Evolutionary conservation across 2,329 filamentous ascomycete species (phyloP), one percentile per base, ranked within the genome.

Genomic region (Fusarium nurragi): DNA sequence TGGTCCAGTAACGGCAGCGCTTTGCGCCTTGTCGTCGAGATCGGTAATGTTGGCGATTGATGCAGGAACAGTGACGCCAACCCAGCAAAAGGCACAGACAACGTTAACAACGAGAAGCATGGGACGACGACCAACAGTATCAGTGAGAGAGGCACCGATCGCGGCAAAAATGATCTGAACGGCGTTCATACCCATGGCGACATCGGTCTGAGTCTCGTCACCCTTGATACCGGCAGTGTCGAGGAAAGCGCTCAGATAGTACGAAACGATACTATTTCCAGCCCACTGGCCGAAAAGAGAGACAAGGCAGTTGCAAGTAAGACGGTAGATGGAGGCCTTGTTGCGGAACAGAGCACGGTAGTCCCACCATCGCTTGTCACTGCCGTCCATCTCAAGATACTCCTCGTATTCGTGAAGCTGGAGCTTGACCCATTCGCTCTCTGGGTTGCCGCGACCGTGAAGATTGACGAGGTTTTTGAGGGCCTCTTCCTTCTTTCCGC

Each of bases 241-340:
- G 48, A 87, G 77, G 57, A 86, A 80, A 41, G 82, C 73, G 4
- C 66, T 64, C 3, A 86, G 77, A 71, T 84, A 86, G 69, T 86
- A 86, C 7, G 80, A 83, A 10, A 82, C 71, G 6, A 77, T 54
- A 8, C 70, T 69, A 60, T 79, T 78, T 0, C 77, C 80, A 3
- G 79, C 77, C 79, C 78, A 83, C 66, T 85, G 81, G 3, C 79
- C 78, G 38, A 84, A 82, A 38, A 80, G 75, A 4, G 78, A 75
- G 32, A 83, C 76, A 25, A 75, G 71, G 34, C 77, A 75, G 56
- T 80, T 82, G 58, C 78, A 80, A 6, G 76, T 69, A 1, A 84
- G 75, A n/a, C 82, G 78, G 70, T 81, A 83, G 21, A 76, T 63
- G 2, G 78, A 74, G 0, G 77, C 72, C 10, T 72, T 71, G 65